Conservation (phyloP, 805 yeast species). For the Yarrowia keelungensis region DNA sequence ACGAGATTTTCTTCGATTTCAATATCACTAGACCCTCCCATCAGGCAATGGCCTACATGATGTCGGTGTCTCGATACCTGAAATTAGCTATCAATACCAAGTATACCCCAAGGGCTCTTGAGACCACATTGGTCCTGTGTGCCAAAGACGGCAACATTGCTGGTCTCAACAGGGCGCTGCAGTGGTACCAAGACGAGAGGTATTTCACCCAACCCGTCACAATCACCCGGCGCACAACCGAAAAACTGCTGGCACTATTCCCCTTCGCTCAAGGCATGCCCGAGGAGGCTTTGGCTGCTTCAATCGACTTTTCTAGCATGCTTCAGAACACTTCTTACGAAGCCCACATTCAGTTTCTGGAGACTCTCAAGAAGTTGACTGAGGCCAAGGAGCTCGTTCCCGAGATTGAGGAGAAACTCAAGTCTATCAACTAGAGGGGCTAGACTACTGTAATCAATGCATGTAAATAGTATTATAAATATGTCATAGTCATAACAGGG, state of each 20-base stretch:
- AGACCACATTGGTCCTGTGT: slow-evolving; percentile 2
- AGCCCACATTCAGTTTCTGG: slow-evolving; percentile 19
- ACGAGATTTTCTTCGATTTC: slow-evolving; percentile 7
- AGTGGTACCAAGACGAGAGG: background rate
- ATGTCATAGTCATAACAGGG: slow-evolving; percentile 36
- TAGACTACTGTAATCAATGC: slow-evolving; percentile 26
- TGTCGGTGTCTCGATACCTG: slow-evolving; percentile 3
- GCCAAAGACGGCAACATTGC: slow-evolving; percentile 23
- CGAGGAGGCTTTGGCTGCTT: slow-evolving; percentile 15
- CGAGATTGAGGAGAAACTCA: slow-evolving; percentile 17
- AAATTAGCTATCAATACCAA: background rate
- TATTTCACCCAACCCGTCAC: too few species aligned
- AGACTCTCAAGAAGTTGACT: slow-evolving; percentile 13
- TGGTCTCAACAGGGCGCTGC: slow-evolving; percentile 15
- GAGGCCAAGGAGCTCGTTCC: slow-evolving; percentile 15
- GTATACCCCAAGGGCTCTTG: background rate
- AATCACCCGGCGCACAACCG: background rate
- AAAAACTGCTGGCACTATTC: slow-evolving; percentile 14
- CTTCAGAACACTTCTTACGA: slow-evolving; percentile 13
- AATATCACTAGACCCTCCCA: slow-evolving; percentile 15
- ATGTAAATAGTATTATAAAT: slow-evolving; percentile 38
- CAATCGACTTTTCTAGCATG: slow-evolving; percentile 23
- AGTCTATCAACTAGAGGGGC: slow-evolving; percentile 1
- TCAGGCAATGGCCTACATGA: slow-evolving; percentile 35
- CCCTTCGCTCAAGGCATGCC: slow-evolving; percentile 25